phyloP scores from a whole-genome alignment of 352 stramenopile species.

The Globisporangium spiculum region DNA sequence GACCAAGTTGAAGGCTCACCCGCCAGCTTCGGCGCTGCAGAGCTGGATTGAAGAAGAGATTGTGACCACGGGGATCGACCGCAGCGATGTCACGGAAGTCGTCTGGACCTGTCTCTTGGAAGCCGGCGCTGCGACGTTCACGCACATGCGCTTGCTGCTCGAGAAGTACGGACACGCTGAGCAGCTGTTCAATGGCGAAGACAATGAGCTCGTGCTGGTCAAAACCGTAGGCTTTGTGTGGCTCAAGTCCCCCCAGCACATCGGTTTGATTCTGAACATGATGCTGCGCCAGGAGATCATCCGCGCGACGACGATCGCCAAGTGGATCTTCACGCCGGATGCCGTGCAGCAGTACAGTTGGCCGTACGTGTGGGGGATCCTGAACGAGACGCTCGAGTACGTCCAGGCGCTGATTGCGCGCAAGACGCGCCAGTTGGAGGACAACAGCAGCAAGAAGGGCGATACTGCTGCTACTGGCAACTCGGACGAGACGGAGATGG shows the following conservation, averaged over 20 bases:
- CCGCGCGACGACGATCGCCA: conserved; percentile 61
- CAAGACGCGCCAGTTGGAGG: conserved; percentile 36
- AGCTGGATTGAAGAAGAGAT: conserved; percentile 65
- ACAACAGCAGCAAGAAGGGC: conserved; percentile 1
- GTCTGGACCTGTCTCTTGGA: conserved; percentile 78
- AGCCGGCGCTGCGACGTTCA: conserved; percentile 77
- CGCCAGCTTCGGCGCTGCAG: conserved; percentile 42
- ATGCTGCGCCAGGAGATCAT: conserved; percentile 76
- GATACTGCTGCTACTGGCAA: background rate
- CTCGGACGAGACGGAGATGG: conserved; percentile 51
- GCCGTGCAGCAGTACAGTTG: conserved; percentile 87
- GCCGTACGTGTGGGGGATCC: conserved; percentile 84
- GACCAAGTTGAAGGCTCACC: conserved; percentile 71
- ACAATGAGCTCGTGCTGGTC: conserved; percentile 57
- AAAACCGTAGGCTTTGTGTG: conserved; percentile 71
- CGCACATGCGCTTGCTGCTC: conserved; percentile 73
- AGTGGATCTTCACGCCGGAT: conserved; percentile 79
- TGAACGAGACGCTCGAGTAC: conserved; percentile 67
- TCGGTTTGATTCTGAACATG: conserved; percentile 74
- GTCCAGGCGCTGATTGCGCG: conserved; percentile 37
- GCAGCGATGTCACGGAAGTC: conserved; percentile 56
- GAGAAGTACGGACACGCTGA: conserved; percentile 71
- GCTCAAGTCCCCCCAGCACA: conserved; percentile 83
- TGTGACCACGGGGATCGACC: conserved; percentile 36
- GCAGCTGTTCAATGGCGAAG: conserved; percentile 43